Base-by-base conservation (phyloP, 2,329 filamentous ascomycete genomes). In the Oidium heveae region DNA sequence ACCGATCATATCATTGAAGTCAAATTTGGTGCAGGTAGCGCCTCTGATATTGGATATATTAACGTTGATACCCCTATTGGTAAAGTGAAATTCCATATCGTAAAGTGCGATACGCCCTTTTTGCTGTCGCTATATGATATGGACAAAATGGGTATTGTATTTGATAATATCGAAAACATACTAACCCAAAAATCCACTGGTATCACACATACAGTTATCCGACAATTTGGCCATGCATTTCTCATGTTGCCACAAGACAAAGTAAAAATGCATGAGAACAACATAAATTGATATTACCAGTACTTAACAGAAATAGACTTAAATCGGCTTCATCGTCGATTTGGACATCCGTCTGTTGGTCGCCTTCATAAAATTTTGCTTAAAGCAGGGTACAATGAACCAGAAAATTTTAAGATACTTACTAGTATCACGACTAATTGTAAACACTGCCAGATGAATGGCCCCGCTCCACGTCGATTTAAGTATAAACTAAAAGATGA, bases 271-370 rank as follows among this genome's bases (percentile, higher is more conserved):
- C 33, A 51, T 51, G 20, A 36, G n/a, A 28, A 51, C 28, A 28
- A 34, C 28, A 51, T 4, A 28, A 28, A 28, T 28, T 3, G 24
- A 28, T 28, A 28, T 28, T 28, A 28, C 34, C 10, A 13, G 22
- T 51, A 34, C n/a, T 6, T 34, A 51, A 51, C 47, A 34, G 24
- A 51, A 28, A 34, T 24, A 15, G 47, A 51, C 32, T 28, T 51
- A 1, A 9, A 51, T 15, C 47, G 50, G 22, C 36, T 52, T 39
- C 50, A 52, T 52, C 20, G 50, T 18, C 50, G 50, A 13, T 53
- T 53, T 53, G 51, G 51, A 13, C 52, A 53, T 53, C 52, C 36
- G 28, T 53, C 52, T n/a, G 52, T 53, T 28, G 16, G 20, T 24
- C 36, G 52, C 7, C 52, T 53, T n/a, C 15, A 6, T 16, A 43